Conservation (phyloP, 73 alveolate species). For the Paramecium tetraurelia region DNA sequence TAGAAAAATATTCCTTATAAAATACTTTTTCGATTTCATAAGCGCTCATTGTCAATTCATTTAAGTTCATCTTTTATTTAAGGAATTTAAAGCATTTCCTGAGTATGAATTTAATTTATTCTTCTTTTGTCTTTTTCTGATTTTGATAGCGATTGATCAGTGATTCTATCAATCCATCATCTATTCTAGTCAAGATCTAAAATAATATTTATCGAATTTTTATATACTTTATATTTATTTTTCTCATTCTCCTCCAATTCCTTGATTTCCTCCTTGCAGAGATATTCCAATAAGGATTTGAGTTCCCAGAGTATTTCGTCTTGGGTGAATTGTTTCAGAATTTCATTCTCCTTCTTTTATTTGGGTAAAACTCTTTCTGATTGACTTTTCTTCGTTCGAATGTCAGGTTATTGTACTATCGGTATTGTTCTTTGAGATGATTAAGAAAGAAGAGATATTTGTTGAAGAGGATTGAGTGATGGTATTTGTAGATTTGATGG, state of each 20-base stretch:
- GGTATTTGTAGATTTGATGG: background rate
- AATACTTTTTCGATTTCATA: slow-evolving; percentile 18
- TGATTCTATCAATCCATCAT: background rate
- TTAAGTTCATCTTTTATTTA: slow-evolving; percentile 45
- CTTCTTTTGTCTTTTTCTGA: slow-evolving; percentile 58
- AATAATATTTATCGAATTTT: background rate
- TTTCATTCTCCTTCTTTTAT: background rate
- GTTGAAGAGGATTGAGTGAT: background rate
- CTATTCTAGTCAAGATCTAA: background rate
- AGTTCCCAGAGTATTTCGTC: slow-evolving; percentile 9
- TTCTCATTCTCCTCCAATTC: background rate
- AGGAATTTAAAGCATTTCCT: slow-evolving; percentile 57
- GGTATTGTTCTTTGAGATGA: slow-evolving; percentile 34
- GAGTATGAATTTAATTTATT: slow-evolving; percentile 50
- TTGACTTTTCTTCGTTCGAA: background rate
- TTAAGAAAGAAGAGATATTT: background rate
- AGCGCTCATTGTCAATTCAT: slow-evolving; percentile 42
- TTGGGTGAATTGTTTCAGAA: background rate
- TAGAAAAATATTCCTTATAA: slow-evolving; percentile 4
- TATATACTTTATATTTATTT: background rate
- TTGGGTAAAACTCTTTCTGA: slow-evolving; percentile 46
- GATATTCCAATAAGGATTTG: background rate
- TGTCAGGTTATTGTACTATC: background rate
- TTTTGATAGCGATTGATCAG: background rate
- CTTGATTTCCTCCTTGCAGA: background rate